Conservation (phyloP, 768 basidiomycete species). For the Leccinum olivaceopallidum region DNA sequence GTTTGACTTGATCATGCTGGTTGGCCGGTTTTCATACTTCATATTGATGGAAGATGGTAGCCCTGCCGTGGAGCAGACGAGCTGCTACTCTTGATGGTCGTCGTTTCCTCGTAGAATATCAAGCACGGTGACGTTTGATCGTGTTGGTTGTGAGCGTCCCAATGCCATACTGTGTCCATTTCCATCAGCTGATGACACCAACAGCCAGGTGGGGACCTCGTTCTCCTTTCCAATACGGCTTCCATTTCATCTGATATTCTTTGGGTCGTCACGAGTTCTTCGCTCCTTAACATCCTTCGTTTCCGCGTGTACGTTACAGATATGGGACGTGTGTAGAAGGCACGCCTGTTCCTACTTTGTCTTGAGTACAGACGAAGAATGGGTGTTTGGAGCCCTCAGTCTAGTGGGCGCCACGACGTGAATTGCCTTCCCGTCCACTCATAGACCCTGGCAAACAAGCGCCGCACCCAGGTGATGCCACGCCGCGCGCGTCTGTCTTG, state of each 20-base stretch:
- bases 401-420: background rate
- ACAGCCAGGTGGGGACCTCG: conserved; percentile 4
- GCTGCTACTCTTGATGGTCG: conserved; percentile 3
- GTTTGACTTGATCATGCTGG: conserved; percentile 10
- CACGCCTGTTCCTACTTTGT: conserved; percentile 15
- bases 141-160: conserved; percentile 4
- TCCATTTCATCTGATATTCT: background rate
- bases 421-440: background rate
- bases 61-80: background rate
- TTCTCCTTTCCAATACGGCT: background rate
- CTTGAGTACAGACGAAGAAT: conserved; percentile 18
- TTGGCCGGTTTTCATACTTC: background rate
- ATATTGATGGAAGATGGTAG: background rate
- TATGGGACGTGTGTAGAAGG: conserved; percentile 17
- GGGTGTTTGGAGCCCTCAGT: conserved; percentile 16
- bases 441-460: conserved; percentile 4
- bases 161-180: background rate
- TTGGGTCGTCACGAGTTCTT: too few species aligned
- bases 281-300: too few species aligned
- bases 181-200: background rate
- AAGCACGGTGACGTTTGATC: conserved; percentile 6
- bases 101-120: conserved; percentile 5
- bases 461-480: conserved; percentile 10
- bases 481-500: conserved; percentile 11
- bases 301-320: conserved; percentile 4